Conservation (phyloP, 163 green algal genomes). For the Scenedesmus sp. region DNA sequence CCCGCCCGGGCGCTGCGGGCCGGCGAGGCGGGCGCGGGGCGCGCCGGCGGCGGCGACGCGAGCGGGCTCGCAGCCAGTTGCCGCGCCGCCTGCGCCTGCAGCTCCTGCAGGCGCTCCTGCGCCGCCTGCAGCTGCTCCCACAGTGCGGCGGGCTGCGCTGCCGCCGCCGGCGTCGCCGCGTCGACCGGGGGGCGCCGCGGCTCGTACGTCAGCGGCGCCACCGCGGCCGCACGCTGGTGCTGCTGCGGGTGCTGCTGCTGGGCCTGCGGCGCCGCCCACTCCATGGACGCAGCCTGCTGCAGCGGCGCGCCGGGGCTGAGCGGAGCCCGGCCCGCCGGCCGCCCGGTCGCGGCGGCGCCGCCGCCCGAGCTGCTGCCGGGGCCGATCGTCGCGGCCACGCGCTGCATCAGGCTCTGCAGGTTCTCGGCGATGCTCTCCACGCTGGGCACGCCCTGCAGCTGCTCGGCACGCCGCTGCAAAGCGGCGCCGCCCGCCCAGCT, state of each 20-base stretch:
- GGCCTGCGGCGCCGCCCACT: not conserved
- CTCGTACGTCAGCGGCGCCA: constrained; percentile 16
- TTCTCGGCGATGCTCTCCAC: not conserved
- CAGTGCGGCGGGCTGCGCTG: not conserved
- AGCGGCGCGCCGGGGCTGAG: too few relatives aligned
- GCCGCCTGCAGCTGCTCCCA: not conserved
- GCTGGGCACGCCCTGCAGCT: not conserved
- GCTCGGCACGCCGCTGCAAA: not conserved
- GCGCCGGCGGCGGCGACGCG: not conserved
- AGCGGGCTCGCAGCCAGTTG: not conserved
- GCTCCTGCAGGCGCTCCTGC: constrained; percentile 24
- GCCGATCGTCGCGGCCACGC: not conserved
- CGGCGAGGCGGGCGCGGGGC: too few relatives aligned
- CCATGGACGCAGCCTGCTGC: not conserved
- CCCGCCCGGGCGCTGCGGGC: constrained; percentile 21
- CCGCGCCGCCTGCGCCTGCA: constrained; percentile 1
- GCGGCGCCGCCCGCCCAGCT: too few relatives aligned
- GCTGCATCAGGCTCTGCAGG: constrained; percentile 6
- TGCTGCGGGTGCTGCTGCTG: constrained; percentile 11
- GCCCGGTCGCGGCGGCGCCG: too few relatives aligned
- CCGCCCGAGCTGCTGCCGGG: too few relatives aligned
- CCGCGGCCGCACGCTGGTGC: not conserved
- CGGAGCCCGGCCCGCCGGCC: too few relatives aligned
- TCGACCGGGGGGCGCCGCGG: constrained; percentile 1
- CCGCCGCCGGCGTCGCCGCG: not conserved